Evolutionary conservation across 345 rosid genomes (phyloP).

Genomic region (Aquilaria yunnanensis): DNA sequence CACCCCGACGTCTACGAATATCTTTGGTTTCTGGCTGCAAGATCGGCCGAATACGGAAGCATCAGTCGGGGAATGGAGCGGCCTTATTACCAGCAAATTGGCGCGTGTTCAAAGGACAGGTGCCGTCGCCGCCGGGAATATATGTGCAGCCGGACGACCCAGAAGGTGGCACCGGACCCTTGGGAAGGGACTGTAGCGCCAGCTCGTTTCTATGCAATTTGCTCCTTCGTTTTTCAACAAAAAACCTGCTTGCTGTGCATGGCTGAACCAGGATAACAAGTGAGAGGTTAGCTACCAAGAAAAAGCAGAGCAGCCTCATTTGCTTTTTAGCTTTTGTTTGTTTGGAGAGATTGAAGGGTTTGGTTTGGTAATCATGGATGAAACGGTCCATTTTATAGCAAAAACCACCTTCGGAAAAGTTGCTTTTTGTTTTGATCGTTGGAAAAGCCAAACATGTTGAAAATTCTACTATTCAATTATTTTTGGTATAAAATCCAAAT

Average conservation of each 20-base stretch:
- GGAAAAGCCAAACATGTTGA: no score
- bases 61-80: background rate
- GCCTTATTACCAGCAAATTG: background rate
- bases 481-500: no score
- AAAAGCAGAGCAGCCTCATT: background rate
- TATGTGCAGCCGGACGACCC: background rate
- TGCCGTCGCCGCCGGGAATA: background rate
- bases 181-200: background rate
- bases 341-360: no score
- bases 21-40: background rate
- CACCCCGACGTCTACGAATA: no score
- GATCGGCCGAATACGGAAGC: background rate
- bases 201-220: background rate
- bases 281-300: background rate
- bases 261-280: background rate
- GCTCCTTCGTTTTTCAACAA: background rate
- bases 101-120: background rate
- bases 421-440: no score
- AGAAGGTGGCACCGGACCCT: background rate
- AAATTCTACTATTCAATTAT: no score
- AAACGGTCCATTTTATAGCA: no score
- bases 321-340: no score
- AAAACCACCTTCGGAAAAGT: no score
- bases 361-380: no score
- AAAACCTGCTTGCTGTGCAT: background rate